Evolutionary conservation across 1,284 basidiomycete genomes (phyloP).

Genomic region (Leccinum fuscescens): DNA sequence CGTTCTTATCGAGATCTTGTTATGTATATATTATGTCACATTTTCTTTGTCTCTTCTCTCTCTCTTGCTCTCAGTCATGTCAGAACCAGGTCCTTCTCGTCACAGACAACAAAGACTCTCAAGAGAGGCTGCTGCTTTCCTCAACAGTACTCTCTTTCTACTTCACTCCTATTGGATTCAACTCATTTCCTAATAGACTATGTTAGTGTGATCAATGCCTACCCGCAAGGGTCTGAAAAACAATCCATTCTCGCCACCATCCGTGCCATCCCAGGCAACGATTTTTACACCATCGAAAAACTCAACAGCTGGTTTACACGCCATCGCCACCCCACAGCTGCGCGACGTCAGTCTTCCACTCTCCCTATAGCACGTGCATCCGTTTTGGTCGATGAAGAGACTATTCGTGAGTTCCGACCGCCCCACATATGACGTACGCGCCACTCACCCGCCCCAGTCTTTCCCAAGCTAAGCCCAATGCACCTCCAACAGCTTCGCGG

Average conservation of each 20-base stretch:
- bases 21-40: conserved; percentile 4
- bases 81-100: conserved; percentile 8
- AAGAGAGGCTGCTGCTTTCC: conserved; percentile 8
- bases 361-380: neutral
- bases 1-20: conserved; percentile 22
- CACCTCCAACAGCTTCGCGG: conserved; percentile 26
- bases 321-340: conserved; percentile 16
- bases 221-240: conserved; percentile 21
- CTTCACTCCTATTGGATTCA: no score
- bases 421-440: neutral
- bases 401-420: conserved; percentile 19
- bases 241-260: conserved; percentile 14
- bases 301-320: conserved; percentile 27
- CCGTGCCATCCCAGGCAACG: conserved; percentile 26
- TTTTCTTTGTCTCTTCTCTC: neutral
- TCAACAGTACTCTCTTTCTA: conserved; percentile 1
- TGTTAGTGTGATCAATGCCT: conserved; percentile 9
- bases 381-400: conserved; percentile 24
- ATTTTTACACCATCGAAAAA: conserved; percentile 16
- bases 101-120: conserved; percentile 9
- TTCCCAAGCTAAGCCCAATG: conserved; percentile 24
- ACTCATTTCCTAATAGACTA: conserved; percentile 17
- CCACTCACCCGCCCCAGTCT: conserved; percentile 19
- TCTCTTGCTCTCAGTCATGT: neutral
- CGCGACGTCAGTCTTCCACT: neutral